Base-by-base conservation (phyloP, 805 yeast species). In the Teunomyces pallodes region DNA sequence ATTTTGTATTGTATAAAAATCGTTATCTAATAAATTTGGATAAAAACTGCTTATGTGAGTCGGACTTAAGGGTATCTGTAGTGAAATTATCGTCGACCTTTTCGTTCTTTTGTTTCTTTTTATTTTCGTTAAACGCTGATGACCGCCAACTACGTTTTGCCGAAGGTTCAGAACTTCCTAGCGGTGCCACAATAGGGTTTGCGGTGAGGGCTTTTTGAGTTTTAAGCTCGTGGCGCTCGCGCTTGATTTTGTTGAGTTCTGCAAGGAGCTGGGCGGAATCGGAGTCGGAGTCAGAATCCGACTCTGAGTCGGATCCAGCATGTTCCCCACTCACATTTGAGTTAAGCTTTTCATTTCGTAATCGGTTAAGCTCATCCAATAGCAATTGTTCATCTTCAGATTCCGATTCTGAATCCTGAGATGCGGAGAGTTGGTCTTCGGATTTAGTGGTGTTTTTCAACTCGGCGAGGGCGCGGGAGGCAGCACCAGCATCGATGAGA, bases 41-140 rank as follows among this genome's bases (percentile, higher is more conserved):
- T 14, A 72, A 47, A 50, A 72, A 72, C 16, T 60, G 54, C 47
- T 69, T 60, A 51, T 72, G 75, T 13, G 57, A 54, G 9, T 67
- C 68, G 10, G 75, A 70, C 31, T 62, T 58, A 24, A 64, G 50
- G 2, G 75, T 62, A 48, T 69, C 64, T 27, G 63, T 67, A 2
- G 75, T 69, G 48, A 57, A 20, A 20, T 4, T 5, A 20, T 20
- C 24, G 24, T 20, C 24, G 24, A 70, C 20, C 48, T 48, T 46
- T 14, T 44, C 42, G 13, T 42, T 36, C 13, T 43, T 10, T 14
- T 46, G 39, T 14, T 45, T 40, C 24, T 45, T 39, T 31, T 43
- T 41, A 32, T 57, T 59, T 32, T 32, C 35, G 26, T 50, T 54
- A 43, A 59, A 63, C 4, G 65, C 58, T 0, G 69, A 54, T 3